Evolutionary conservation across 2,329 filamentous ascomycete genomes (phyloP), one percentile per base, ranked within the genome.

Genomic region (Podosphaera aphanis): DNA sequence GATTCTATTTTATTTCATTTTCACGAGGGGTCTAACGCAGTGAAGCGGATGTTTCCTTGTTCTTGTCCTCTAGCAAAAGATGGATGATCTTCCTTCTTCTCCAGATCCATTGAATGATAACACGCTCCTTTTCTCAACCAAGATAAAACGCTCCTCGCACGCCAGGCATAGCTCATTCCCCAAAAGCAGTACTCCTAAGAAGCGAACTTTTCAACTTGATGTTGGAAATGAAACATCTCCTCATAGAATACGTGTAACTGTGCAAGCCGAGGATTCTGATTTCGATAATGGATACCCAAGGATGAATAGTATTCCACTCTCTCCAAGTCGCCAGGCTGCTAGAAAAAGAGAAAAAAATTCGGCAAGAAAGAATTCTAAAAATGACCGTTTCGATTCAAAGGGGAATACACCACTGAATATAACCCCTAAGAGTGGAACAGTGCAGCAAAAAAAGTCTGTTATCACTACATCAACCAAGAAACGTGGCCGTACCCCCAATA

Each of bases 381-480:
- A 58, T 38, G 57, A 57, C 3, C 52, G 59, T 11, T 57, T 56
- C 4, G 58, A 60, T 35, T 53, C 55, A 1, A 57, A 58, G 23
- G 49, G 51, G 38, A 52, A 57, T 1, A 29, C 11, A 37, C 44
- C 46, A 13, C 46, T 52, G 19, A 35, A 46, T 23, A 56, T 57
- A 23, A 63, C 64, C 0, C 63, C 64, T 1, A 62, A 61, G 50
- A 60, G 57, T 52, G 58, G 58, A 40, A 60, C 61, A 54, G 63
- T 63, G 18, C 59, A 64, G 38, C 62, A 63, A 29, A 59, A 61
- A 40, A 67, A 66, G 51, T 63, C 64, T 43, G 52, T 55, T 35
- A 60, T 60, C 51, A 58, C 60, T 27, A 62, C 62, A 3, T 62
- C 62, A 21, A 43, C 47, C 4, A 57, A 56, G 38, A 56, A 53